These are phyloP conservation scores for Arthroderma sp. DNA, from an alignment of 2,329 filamentous ascomycete genomes.

Conservation along the genomic window DNA sequence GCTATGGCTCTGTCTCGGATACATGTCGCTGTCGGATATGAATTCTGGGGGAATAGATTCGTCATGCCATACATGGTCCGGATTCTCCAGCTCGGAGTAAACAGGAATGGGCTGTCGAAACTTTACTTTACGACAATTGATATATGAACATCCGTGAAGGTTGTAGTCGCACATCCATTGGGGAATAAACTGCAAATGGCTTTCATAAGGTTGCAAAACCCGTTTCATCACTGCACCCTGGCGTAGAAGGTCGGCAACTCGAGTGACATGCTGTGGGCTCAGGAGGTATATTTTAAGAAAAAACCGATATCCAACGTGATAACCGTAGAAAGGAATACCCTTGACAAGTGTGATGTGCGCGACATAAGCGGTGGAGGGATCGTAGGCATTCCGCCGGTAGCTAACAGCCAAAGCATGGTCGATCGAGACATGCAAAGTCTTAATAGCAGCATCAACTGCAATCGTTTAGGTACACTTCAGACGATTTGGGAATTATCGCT, in stretches of 20 bases:
- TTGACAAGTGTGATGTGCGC: constrained; percentile 87
- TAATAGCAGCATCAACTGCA: constrained; percentile 61
- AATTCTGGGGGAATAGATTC: constrained; percentile 48
- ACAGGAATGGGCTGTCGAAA: constrained; percentile 68
- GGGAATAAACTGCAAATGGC: constrained; percentile 77
- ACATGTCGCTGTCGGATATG: constrained; percentile 48
- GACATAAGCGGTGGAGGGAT: constrained; percentile 60
- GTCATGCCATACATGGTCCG: constrained; percentile 66
- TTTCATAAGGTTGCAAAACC: constrained; percentile 82
- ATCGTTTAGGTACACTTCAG: constrained; percentile 13
- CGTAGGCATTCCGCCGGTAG: constrained; percentile 63
- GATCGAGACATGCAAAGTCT: constrained; percentile 68
- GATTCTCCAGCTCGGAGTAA: constrained; percentile 48
- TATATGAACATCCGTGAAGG: constrained; percentile 81
- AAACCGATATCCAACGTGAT: constrained; percentile 78
- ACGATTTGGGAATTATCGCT: constrained; percentile 15
- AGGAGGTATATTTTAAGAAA: constrained; percentile 93
- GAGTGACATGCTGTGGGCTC: constrained; percentile 75
- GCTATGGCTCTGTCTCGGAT: constrained; percentile 76
- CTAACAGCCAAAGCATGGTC: constrained; percentile 79
- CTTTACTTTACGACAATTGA: constrained; percentile 55
- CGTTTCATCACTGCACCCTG: constrained; percentile 79
- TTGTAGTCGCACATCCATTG: constrained; percentile 99
- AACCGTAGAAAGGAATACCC: constrained; percentile 90
- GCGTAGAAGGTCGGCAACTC: constrained; percentile 71